These are phyloP conservation scores for Glycine tomentella DNA, from an alignment of 306 rosid genomes.

Conservation along the genomic window DNA sequence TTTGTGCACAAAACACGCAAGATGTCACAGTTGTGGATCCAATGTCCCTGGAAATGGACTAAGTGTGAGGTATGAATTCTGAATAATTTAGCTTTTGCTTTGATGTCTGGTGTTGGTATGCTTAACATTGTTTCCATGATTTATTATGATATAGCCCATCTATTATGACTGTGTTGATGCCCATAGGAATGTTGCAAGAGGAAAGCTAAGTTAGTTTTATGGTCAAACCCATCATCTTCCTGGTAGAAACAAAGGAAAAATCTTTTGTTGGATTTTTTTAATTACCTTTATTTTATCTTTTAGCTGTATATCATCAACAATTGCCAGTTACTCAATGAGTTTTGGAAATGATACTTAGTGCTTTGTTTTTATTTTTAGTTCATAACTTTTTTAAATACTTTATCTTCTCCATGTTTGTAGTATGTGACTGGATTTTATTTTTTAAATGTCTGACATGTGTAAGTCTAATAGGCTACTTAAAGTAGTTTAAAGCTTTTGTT, in stretches of 20 bases:
- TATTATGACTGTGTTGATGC: background rate
- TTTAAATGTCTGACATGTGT: background rate
- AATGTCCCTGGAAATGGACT: conserved; percentile 97
- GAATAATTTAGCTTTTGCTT: conserved; percentile 31
- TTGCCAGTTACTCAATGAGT: background rate
- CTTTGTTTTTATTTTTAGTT: background rate
- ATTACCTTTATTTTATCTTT: conserved; percentile 1
- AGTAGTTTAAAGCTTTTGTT: background rate
- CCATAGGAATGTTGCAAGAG: conserved; percentile 10
- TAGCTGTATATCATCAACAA: background rate
- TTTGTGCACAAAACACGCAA: conserved; percentile 92
- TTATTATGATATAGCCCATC: conserved; percentile 1
- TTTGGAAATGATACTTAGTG: background rate
- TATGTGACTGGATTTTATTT: background rate
- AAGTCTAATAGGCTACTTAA: conserved; percentile 5
- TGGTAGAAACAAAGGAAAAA: conserved; percentile 2
- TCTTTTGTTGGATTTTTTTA: conserved; percentile 2
- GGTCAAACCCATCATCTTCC: background rate
- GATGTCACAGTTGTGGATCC: conserved; percentile 96
- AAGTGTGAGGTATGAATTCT: conserved; percentile 80
- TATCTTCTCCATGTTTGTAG: conserved; percentile 25
- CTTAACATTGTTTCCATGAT: conserved; percentile 3
- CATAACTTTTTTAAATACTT: background rate
- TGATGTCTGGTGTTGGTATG: conserved; percentile 21
- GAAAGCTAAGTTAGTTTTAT: conserved; percentile 29